A percentile compares a stretch with the other conserved stretches of the same genome.
Evolutionary conservation across 2,329 filamentous ascomycete genomes (phyloP).

Genomic region (Phialophora macrospora): DNA sequence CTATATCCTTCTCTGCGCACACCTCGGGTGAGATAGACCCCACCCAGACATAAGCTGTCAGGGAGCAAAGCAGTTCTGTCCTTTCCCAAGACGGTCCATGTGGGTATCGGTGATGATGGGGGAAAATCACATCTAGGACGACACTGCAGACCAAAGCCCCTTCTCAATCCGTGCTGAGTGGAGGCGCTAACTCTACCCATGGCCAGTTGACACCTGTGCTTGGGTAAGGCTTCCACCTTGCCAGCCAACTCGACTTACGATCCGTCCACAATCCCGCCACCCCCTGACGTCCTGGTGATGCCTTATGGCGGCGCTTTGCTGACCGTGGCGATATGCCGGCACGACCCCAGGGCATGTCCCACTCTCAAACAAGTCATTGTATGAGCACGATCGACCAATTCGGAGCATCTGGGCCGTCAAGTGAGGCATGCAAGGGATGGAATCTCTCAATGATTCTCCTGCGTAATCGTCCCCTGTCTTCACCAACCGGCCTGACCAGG

Average conservation of each 20-base stretch:
- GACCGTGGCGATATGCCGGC: neutral
- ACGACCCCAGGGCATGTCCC: constrained; percentile 1
- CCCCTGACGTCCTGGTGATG: constrained; percentile 13
- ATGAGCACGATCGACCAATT: neutral
- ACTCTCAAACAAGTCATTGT: neutral
- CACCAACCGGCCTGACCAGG: neutral
- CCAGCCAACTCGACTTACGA: neutral
- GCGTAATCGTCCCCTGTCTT: neutral
- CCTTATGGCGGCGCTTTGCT: constrained; percentile 6
- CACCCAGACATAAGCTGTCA: neutral
- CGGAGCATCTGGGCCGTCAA: neutral
- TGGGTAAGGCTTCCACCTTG: constrained; percentile 4
- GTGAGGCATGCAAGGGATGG: neutral
- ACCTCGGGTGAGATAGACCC: neutral
- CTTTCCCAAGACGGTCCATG: neutral
- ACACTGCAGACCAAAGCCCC: neutral
- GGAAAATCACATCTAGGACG: neutral
- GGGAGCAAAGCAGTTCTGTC: neutral
- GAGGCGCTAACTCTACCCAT: constrained; percentile 1
- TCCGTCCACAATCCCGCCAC: constrained; percentile 13
- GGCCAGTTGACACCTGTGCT: neutral
- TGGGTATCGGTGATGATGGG: neutral
- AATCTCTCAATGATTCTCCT: neutral
- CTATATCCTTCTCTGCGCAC: neutral
- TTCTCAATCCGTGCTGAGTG: neutral